Conservation (phyloP, 352 stramenopile species). For the Globisporangium splendens region DNA sequence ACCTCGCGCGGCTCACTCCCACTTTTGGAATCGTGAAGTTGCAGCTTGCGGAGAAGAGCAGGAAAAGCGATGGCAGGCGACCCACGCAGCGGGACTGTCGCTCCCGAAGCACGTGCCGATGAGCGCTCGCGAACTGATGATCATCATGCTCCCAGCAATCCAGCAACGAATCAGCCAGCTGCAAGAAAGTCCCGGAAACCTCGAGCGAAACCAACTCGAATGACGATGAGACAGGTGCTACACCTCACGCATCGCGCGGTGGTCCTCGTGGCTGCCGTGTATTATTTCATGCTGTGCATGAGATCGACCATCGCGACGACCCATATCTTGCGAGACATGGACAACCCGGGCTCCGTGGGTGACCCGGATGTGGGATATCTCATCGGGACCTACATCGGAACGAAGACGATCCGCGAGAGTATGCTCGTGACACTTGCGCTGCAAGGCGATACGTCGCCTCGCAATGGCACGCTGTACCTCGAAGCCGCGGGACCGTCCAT, state of each 20-base stretch:
- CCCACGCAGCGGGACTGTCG: too few species aligned
- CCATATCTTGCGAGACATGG: slow-evolving; percentile 3
- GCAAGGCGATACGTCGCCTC: slow-evolving; percentile 22
- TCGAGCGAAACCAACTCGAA: too few species aligned
- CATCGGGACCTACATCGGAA: slow-evolving; percentile 28
- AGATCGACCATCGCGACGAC: not conserved
- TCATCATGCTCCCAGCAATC: too few species aligned
- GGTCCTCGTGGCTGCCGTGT: not conserved
- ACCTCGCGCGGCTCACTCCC: too few species aligned
- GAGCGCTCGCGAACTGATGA: too few species aligned
- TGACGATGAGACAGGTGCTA: not conserved
- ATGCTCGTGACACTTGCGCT: slow-evolving; percentile 24
- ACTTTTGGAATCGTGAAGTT: too few species aligned
- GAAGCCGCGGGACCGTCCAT: slow-evolving; percentile 16
- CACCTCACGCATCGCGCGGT: not conserved
- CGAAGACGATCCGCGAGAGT: slow-evolving; percentile 25
- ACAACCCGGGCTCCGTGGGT: slow-evolving; percentile 15
- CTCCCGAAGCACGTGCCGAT: too few species aligned
- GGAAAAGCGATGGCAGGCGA: too few species aligned
- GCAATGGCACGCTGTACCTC: slow-evolving; percentile 33
- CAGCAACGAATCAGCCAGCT: too few species aligned
- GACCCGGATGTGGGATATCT: slow-evolving; percentile 15
- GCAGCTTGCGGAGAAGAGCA: too few species aligned
- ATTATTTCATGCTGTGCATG: not conserved
- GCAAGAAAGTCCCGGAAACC: too few species aligned